Base-by-base conservation (phyloP, 768 basidiomycete species). In the Calocera cornea region DNA sequence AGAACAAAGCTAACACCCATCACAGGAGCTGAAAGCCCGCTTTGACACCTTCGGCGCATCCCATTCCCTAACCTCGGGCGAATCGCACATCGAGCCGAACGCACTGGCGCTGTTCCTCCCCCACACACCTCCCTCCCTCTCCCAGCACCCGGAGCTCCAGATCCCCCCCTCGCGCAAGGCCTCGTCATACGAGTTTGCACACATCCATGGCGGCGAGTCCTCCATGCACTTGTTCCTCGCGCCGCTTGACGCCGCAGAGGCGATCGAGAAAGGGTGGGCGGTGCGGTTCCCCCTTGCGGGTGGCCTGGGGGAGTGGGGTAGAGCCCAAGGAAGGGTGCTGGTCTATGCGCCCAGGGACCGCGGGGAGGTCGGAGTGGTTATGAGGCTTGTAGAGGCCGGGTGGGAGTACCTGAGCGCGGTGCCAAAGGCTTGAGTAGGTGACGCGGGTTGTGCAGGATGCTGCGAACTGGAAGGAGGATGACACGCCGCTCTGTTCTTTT, bases 391-490 rank as follows among this genome's bases (percentile, higher is more conserved):
- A 3, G 22, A 33, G 31, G 54, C 54, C 54, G 54, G 54, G 54
- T 60, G 31, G 27, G 54, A 60, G 27, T 60, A 47, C 44, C 24
- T 47, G 86, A 88, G 50, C 69, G n/a, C n/a, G n/a, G n/a, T n/a
- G n/a, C n/a, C n/a, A n/a, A n/a, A n/a, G n/a, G n/a, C n/a, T n/a
- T n/a, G n/a, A n/a, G n/a, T n/a, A n/a, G n/a, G n/a, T n/a, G n/a
- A n/a, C n/a, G n/a, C n/a, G n/a, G n/a, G n/a, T n/a, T n/a, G n/a
- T n/a, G n/a, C n/a, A n/a, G n/a, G n/a, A n/a, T n/a, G n/a, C n/a
- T n/a, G n/a, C n/a, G n/a, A n/a, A n/a, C n/a, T n/a, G n/a, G n/a
- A n/a, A n/a, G n/a, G 73, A 10, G n/a, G n/a, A n/a, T n/a, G n/a
- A n/a, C n/a, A n/a, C n/a, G n/a, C n/a, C n/a, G n/a, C n/a, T n/a